Percentiles rank a stretch among this genome's conserved stretches.
These are phyloP conservation scores for Fusarium begoniae DNA, from an alignment of 2,329 filamentous ascomycete genomes.

Conservation along the genomic window DNA sequence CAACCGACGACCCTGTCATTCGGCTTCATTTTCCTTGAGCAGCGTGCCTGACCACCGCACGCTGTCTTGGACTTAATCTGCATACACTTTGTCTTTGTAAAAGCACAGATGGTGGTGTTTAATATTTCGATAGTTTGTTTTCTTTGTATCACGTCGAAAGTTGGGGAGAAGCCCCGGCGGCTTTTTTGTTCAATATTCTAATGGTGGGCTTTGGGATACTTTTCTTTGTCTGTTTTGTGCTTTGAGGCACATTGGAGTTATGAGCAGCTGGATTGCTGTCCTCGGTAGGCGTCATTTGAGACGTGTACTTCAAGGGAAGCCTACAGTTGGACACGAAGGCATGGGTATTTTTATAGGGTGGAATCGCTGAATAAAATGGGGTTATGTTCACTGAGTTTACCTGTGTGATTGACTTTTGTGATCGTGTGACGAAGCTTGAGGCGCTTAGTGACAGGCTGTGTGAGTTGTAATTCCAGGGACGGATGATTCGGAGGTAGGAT, in stretches of 20 bases:
- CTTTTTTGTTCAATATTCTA: conserved; percentile 41
- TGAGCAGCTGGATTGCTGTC: conserved; percentile 38
- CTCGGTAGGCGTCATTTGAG: conserved; percentile 22
- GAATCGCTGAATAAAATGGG: conserved; percentile 26
- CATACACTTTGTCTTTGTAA: conserved; percentile 42
- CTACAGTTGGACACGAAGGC: conserved; percentile 38
- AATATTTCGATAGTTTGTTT: conserved; percentile 34
- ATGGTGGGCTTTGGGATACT: conserved; percentile 33
- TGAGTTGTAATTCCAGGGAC: not conserved
- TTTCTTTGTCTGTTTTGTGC: conserved; percentile 1
- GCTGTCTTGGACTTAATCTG: conserved; percentile 43
- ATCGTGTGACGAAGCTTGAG: not conserved
- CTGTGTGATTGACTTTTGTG: not conserved
- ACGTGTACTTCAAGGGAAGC: conserved; percentile 22
- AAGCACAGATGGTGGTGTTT: conserved; percentile 38
- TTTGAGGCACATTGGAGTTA: conserved; percentile 30
- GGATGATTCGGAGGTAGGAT: conserved; percentile 6
- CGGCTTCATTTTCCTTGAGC: conserved; percentile 33
- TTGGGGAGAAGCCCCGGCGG: conserved; percentile 48
- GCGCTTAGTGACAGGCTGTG: not conserved
- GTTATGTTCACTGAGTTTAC: conserved; percentile 22
- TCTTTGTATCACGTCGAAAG: conserved; percentile 37
- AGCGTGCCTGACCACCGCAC: conserved; percentile 40
- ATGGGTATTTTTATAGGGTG: conserved; percentile 26
- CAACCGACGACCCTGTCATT: conserved; percentile 25